A percentile compares a stretch with the other conserved stretches of the same genome.
Evolutionary conservation across 352 stramenopile genomes (phyloP).

Genomic region (Globisporangium spiculum): DNA sequence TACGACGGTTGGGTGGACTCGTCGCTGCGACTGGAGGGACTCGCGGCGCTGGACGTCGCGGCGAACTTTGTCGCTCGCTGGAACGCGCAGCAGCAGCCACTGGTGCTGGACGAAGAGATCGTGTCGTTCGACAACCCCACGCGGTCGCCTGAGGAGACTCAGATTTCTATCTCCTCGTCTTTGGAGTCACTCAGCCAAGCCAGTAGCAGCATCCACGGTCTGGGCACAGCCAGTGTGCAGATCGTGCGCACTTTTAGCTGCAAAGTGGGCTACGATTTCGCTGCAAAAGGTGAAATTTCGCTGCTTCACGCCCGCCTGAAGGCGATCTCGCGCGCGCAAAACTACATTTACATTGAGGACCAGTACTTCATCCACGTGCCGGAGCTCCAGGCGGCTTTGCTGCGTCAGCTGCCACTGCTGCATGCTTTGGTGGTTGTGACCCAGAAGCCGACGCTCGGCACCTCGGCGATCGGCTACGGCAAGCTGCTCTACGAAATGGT

Average conservation of each 20-base stretch:
- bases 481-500: constrained; percentile 41
- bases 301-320: constrained; percentile 32
- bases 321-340: constrained; percentile 31
- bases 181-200: neutral
- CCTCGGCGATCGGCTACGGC: constrained; percentile 26
- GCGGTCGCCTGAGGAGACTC: neutral
- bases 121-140: constrained; percentile 7
- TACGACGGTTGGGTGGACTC: constrained; percentile 34
- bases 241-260: constrained; percentile 43
- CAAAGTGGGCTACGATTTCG: constrained; percentile 31
- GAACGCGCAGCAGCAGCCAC: constrained; percentile 18
- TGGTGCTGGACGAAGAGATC: constrained; percentile 7
- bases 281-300: constrained; percentile 30
- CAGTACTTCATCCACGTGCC: constrained; percentile 50
- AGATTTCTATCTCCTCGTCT: neutral
- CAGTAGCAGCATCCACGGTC: neutral
- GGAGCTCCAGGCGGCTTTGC: constrained; percentile 25
- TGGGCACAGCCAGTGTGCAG: constrained; percentile 22
- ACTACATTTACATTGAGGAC: constrained; percentile 47
- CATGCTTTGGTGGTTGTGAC: constrained; percentile 28
- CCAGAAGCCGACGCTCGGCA: constrained; percentile 17
- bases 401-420: constrained; percentile 27
- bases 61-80: constrained; percentile 33
- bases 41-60: constrained; percentile 22
- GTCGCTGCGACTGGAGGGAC: constrained; percentile 21